Evolutionary conservation across 345 rosid genomes (phyloP), one percentile per base, ranked within the genome.

Genomic region (Hypericum perforatum): DNA sequence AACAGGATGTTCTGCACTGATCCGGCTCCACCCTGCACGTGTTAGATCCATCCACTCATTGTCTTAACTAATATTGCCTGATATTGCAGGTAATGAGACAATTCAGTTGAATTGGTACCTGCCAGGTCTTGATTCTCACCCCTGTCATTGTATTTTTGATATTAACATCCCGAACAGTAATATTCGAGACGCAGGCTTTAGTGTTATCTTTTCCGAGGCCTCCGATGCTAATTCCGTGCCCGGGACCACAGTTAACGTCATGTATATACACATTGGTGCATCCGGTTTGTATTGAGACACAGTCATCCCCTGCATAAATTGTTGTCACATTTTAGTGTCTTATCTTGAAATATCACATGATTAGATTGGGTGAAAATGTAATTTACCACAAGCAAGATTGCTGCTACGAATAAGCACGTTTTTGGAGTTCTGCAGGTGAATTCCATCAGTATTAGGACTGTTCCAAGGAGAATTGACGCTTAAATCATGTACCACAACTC

Each of bases 361-460:
- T 36, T 40, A 36, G 46, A 9, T 15, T 54, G 66, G 63, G 37
- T 51, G 44, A 12, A 42, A 37, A 11, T 53, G 53, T 63, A 53
- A 43, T 4, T 49, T 92, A 92, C 98, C 95, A 39, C 98, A 92
- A 51, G 91, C 85, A 51, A 92, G 77, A 69, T 64, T 62, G 54
- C 74, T 64, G 59, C 81, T 71, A 37, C 70, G 90, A 63, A 92
- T 84, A 63, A 82, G 70, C 70, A 80, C 97, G 58, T 92, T 84
- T 69, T 66, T 88, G 58, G 82, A 68, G 77, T 92, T 92, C 72
- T 88, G 96, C 13, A 92, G 70, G 70, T 83, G 98, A 69, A 92
- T 82, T 62, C 98, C 98, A 60, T 92, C 96, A 5, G 98, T 92
- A 60, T 92, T 92, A 52, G 97, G 98, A 78, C 97, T 92, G 63